Evolutionary conservation across 352 stramenopile genomes (phyloP), one percentile per base, ranked within the genome.

Genomic region (Globisporangium alternatum): DNA sequence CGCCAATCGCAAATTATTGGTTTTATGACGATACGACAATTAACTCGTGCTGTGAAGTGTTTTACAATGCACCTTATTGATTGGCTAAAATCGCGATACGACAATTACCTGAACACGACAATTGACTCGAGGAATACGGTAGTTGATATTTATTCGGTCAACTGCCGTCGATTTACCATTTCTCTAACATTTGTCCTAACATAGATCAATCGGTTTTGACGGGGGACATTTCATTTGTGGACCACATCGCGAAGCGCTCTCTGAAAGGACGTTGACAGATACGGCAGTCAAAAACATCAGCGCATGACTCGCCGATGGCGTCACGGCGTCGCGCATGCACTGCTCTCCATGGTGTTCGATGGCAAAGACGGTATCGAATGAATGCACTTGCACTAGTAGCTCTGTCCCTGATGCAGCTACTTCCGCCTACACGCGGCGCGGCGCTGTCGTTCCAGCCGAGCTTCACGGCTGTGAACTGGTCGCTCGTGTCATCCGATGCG

Each of bases 381-480:
- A 4, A 21, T 44, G 59, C 25, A 35, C 19, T 8, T 22, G 25
- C 8, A 15, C 48, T 65, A 8, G 7, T 28, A 41, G 25, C 39
- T 53, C 17, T 57, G n/a, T 22, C 33, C n/a, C 7, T 17, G 19
- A 1, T 35, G 19, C 58, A 28, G 44, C 19, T 62, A 30, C 21
- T 62, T 15, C 22, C 22, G 0, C 22, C 10, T 13, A 12, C n/a
- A 12, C 31, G n/a, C 31, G 12, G 15, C 10, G 31, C 57, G 1
- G 5, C 41, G 25, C 57, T 56, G 19, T 41, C 57, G 22, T 67
- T 70, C 19, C 48, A 58, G n/a, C 56, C 63, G 33, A 54, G 28
- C 17, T 83, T 78, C 62, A 52, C 51, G n/a, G 25, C 72, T n/a
- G 66, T 82, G 15, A 79, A 85, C 65, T 82, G 72, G 76, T 82